A percentile compares a stretch with the other conserved stretches of the same genome.
Conservation (phyloP, 208 protist species). For the Leishmania gerbilli region DNA sequence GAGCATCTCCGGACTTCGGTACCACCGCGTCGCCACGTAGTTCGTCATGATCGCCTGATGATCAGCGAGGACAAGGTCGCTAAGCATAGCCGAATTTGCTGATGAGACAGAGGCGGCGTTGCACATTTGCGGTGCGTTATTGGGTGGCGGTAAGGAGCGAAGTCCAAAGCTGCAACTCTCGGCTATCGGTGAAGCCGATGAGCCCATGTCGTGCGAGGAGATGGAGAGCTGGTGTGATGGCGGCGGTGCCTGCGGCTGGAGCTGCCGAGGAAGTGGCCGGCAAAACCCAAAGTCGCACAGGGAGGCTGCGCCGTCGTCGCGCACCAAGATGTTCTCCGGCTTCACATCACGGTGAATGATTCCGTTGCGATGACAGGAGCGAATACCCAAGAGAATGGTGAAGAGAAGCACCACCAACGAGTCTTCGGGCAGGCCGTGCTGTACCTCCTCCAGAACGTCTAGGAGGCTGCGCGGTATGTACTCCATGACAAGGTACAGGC, state of each 20-base stretch:
- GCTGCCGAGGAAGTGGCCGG: conserved; percentile 41
- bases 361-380: conserved; percentile 90
- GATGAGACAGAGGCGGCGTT: not conserved
- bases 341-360: conserved; percentile 94
- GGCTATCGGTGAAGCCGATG: not conserved
- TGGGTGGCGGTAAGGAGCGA: not conserved
- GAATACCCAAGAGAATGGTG: conserved; percentile 89
- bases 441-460: conserved; percentile 78
- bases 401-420: conserved; percentile 76
- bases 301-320: conserved; percentile 48
- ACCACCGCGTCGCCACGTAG: conserved; percentile 94
- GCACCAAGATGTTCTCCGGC: conserved; percentile 91
- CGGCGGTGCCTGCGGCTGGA: not conserved
- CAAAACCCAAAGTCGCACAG: conserved; percentile 94
- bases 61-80: conserved; percentile 48
- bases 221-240: not conserved
- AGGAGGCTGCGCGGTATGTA: conserved; percentile 90
- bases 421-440: conserved; percentile 51
- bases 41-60: conserved; percentile 71
- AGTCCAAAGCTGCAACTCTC: not conserved
- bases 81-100: conserved; percentile 24
- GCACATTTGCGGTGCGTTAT: not conserved
- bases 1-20: conserved; percentile 93
- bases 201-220: not conserved
- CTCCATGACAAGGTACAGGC: conserved; percentile 96